Percentiles rank a stretch among this genome's conserved stretches.
Evolutionary conservation across 345 rosid species (phyloP).

Genomic region (thale cress (Arabidopsis thaliana)): TAIR10.1 NC_003076.8:23702001-23702500

Average conservation of each 20-base stretch:
- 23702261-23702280: neutral
- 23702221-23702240: neutral
- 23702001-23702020: constrained; percentile 13
- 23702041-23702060: neutral
- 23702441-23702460: constrained; percentile 7
- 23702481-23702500: constrained; percentile 31
- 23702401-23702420: neutral
- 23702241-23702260: constrained; percentile 1
- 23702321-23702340: neutral
- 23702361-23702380: too few relatives aligned
- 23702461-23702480: constrained; percentile 28
- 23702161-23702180: neutral
- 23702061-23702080: neutral
- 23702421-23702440: neutral
- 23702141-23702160: neutral
- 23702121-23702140: neutral
- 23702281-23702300: neutral
- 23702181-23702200: neutral
- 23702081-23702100: neutral
- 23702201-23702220: constrained; percentile 2
- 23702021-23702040: neutral
- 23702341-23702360: neutral
- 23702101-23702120: neutral
- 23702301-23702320: too few relatives aligned
- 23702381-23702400: too few relatives aligned